Base-by-base conservation (phyloP, 768 basidiomycete genomes). In the Dioszegia crocea region DNA sequence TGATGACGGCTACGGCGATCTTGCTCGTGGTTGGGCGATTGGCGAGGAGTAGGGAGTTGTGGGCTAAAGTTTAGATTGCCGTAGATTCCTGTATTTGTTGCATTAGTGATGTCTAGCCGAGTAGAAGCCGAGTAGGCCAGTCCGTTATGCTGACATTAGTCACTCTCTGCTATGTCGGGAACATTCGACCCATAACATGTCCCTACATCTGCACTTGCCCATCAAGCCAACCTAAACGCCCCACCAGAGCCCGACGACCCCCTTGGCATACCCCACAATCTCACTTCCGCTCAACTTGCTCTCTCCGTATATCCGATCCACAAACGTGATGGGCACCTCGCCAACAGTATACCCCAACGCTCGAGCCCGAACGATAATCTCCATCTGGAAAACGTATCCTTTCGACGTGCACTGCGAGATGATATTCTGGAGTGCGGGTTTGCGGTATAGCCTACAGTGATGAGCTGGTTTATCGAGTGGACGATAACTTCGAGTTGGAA, bases 381-480 rank as follows among this genome's bases (percentile, higher is more conserved):
- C 91, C 91, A 94, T 94, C 81, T 94, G 91, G 80, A 94, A 93
- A 29, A 94, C 91, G 67, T 93, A 94, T 9, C 91, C 91, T 64
- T 88, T 88, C 2, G 90, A 91, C 61, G 86, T 83, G 1, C 88
- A 91, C 64, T 86, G 82, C 4, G 86, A 84, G 67, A 94, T 93
- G 70, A 94, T 88, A 65, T 90, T 85, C 47, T 83, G 83, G 55
- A 94, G 80, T 6, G 88, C 91, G 0, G 82, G 81, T 11, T 84
- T 75, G 38, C 88, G 85, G 75, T 94, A 94, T 16, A 94, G 76
- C 60, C 89, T 89, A 40, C 23, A 6, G n/a, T 23, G 4, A 40
- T 53, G 38, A 53, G 51, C 38, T 40, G 5, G 50, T 10, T 12
- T 26, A 26, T 11, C 45, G 10, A 9, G 6, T 4, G 6, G 9